These are phyloP conservation scores for Neurospora sp. DNA, from an alignment of 495 filamentous ascomycete genomes.

Conservation along the genomic window DNA sequence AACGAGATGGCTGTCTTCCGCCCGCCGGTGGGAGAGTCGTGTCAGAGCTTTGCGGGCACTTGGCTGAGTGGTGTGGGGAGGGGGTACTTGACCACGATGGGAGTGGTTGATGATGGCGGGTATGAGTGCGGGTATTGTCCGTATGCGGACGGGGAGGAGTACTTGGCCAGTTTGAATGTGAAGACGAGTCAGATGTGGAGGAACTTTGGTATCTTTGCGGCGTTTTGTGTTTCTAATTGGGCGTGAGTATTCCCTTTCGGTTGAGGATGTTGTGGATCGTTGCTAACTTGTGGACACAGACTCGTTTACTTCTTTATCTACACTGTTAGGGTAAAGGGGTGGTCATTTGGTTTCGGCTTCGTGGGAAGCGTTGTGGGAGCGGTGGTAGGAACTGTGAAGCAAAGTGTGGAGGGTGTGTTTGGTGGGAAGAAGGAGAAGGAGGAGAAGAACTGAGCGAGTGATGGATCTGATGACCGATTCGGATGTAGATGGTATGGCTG, in stretches of 20 bases:
- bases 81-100: constrained; percentile 44
- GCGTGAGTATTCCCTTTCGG: constrained; percentile 16
- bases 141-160: constrained; percentile 55
- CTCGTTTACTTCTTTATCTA: constrained; percentile 84
- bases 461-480: not conserved
- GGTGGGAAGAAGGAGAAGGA: not conserved
- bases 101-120: constrained; percentile 11
- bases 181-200: constrained; percentile 51
- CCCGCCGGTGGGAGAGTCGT: constrained; percentile 53
- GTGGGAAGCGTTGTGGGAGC: not conserved
- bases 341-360: constrained; percentile 58
- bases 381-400: not conserved
- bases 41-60: constrained; percentile 48
- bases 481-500: not conserved
- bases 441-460: not conserved
- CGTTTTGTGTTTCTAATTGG: constrained; percentile 71
- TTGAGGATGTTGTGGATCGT: too few species aligned
- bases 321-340: constrained; percentile 59
- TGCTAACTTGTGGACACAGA: not conserved
- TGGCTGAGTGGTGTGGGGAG: constrained; percentile 34
- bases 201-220: constrained; percentile 70
- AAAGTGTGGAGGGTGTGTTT: not conserved
- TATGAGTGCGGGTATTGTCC: constrained; percentile 66
- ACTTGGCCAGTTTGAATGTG: constrained; percentile 59
- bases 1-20: constrained; percentile 58